Percentiles rank a stretch among this genome's conserved stretches.
Evolutionary conservation across 345 rosid genomes (phyloP).

Genomic region (Pelargonium nanum): DNA sequence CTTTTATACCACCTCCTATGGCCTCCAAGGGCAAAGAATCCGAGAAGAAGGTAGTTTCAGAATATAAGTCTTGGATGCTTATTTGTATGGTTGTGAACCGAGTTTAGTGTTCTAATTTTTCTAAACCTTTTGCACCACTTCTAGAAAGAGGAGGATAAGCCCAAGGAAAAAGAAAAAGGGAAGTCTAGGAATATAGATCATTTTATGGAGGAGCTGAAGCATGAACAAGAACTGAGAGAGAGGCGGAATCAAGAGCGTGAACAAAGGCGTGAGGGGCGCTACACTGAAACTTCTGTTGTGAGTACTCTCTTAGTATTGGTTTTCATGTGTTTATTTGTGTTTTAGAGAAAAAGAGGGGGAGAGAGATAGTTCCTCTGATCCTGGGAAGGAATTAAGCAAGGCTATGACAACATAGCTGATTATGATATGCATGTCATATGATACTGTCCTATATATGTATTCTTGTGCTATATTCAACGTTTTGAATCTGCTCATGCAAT

Average conservation of each 20-base stretch:
- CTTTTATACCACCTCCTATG: conserved; percentile 94
- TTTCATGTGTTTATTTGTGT: no score
- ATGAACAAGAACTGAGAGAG: conserved; percentile 95
- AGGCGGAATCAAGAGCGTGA: conserved; percentile 89
- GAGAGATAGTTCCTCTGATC: not conserved
- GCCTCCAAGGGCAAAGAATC: conserved; percentile 78
- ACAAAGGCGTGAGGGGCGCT: conserved; percentile 61
- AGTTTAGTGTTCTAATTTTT: conserved; percentile 8
- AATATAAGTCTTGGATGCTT: no score
- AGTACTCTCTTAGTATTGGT: conserved; percentile 13
- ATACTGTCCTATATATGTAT: not conserved
- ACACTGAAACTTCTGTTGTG: conserved; percentile 57
- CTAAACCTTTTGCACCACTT: conserved; percentile 15
- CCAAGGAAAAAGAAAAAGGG: conserved; percentile 76
- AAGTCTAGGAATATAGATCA: conserved; percentile 85
- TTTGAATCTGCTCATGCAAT: no score
- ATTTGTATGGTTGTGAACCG: no score
- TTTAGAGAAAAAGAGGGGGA: not conserved
- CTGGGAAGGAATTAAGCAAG: no score
- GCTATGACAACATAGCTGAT: no score
- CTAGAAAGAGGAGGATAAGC: conserved; percentile 77
- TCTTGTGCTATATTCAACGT: not conserved
- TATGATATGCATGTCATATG: not conserved
- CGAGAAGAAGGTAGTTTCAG: conserved; percentile 57
- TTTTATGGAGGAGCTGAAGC: conserved; percentile 98